A percentile compares a stretch with the other conserved stretches of the same genome.
Evolutionary conservation across 75 land plant species (phyloP).

Genomic region (Sequoiadendron giganteum): DNA sequence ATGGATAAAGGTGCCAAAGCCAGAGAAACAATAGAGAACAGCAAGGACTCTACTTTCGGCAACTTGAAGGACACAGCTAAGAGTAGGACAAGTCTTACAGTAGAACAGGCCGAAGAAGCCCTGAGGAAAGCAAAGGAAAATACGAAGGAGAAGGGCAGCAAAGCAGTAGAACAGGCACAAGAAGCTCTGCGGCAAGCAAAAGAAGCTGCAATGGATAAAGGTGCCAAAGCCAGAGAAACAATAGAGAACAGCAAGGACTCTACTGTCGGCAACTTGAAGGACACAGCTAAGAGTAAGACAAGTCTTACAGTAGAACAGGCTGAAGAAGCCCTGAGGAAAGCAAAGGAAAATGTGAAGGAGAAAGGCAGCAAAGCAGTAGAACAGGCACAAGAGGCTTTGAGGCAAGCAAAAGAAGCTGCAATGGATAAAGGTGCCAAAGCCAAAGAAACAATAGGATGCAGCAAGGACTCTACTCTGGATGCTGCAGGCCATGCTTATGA

Average conservation of each 20-base stretch:
- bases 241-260: neutral
- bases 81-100: neutral
- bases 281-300: neutral
- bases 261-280: neutral
- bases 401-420: neutral
- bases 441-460: neutral
- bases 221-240: neutral
- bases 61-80: neutral
- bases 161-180: constrained; percentile 1
- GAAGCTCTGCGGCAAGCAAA: neutral
- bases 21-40: neutral
- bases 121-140: neutral
- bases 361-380: neutral
- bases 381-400: neutral
- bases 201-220: neutral
- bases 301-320: neutral
- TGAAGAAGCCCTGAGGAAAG: neutral
- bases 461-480: neutral
- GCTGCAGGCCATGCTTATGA: constrained; percentile 1
- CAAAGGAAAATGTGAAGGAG: neutral
- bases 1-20: neutral
- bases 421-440: neutral
- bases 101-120: neutral
- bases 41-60: neutral
- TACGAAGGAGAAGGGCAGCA: neutral